Evolutionary conservation across 1,284 basidiomycete species (phyloP).

Genomic region (Sporisorium exsertum): DNA sequence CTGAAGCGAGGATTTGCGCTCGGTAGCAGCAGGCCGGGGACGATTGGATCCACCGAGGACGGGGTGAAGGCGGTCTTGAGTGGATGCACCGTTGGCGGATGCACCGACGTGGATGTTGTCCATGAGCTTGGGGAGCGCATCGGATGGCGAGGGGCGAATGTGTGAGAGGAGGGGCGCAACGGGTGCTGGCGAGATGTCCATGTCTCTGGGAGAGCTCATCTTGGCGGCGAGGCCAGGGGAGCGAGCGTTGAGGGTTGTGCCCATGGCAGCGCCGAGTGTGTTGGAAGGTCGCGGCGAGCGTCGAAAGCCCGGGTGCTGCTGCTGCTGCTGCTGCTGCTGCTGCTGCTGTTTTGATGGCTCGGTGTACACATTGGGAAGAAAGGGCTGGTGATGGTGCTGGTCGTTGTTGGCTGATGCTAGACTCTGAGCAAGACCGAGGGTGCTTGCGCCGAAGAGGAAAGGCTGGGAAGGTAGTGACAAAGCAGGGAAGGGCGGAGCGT

Average conservation of each 20-base stretch:
- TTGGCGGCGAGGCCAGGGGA: slow-evolving; percentile 57
- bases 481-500: slow-evolving; percentile 17
- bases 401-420: slow-evolving; percentile 21
- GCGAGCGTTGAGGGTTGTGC: slow-evolving; percentile 55
- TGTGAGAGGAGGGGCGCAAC: slow-evolving; percentile 4
- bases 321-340: slow-evolving; percentile 4
- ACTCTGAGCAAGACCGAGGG: slow-evolving; percentile 33
- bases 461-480: slow-evolving; percentile 14
- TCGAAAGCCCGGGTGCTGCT: slow-evolving; percentile 3
- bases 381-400: slow-evolving; percentile 21
- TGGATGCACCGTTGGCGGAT: slow-evolving; percentile 8
- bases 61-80: slow-evolving; percentile 28
- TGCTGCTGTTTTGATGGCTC: slow-evolving; percentile 31
- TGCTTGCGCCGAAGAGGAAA: slow-evolving; percentile 21
- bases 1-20: slow-evolving; percentile 36
- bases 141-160: slow-evolving; percentile 30
- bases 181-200: slow-evolving; percentile 64
- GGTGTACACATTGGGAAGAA: slow-evolving; percentile 16
- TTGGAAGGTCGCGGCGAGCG: slow-evolving; percentile 16
- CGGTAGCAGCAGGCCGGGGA: slow-evolving; percentile 18
- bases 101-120: slow-evolving; percentile 31
- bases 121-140: slow-evolving; percentile 30
- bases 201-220: slow-evolving; percentile 62
- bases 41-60: slow-evolving; percentile 32
- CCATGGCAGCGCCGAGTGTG: slow-evolving; percentile 54